These are phyloP conservation scores for Apiospora kogelbergensis DNA, from an alignment of 2,329 filamentous ascomycete genomes.

Conservation along the genomic window DNA sequence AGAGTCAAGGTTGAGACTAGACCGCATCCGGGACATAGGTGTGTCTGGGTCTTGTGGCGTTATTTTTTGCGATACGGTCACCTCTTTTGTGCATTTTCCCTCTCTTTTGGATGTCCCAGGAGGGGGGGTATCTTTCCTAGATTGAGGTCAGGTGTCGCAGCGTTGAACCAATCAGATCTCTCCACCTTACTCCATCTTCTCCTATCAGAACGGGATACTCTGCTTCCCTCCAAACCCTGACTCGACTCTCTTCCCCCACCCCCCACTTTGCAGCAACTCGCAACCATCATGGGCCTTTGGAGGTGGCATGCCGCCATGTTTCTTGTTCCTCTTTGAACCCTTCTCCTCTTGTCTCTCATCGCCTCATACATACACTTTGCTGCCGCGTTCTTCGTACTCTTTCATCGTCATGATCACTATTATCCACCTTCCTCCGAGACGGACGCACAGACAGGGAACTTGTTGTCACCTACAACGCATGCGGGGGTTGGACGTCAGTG, in stretches of 20 bases:
- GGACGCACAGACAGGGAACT: background rate
- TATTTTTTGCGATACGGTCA: background rate
- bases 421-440: constrained; percentile 2
- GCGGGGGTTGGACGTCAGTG: background rate
- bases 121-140: background rate
- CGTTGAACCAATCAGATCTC: background rate
- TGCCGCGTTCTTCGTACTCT: background rate
- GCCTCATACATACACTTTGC: background rate
- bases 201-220: background rate
- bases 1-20: background rate
- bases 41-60: constrained; percentile 3
- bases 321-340: background rate
- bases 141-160: constrained; percentile 2
- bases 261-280: background rate
- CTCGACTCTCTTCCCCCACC: background rate
- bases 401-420: background rate
- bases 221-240: background rate
- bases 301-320: background rate
- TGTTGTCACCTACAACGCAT: background rate
- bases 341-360: constrained; percentile 1
- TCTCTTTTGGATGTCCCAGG: background rate
- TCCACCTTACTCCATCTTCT: background rate
- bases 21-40: background rate
- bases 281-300: background rate
- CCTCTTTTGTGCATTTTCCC: background rate